Percentiles rank a stretch among this genome's conserved stretches.
These are phyloP conservation scores for Chalciporus piperatus DNA, from an alignment of 768 basidiomycete genomes.

Conservation along the genomic window DNA sequence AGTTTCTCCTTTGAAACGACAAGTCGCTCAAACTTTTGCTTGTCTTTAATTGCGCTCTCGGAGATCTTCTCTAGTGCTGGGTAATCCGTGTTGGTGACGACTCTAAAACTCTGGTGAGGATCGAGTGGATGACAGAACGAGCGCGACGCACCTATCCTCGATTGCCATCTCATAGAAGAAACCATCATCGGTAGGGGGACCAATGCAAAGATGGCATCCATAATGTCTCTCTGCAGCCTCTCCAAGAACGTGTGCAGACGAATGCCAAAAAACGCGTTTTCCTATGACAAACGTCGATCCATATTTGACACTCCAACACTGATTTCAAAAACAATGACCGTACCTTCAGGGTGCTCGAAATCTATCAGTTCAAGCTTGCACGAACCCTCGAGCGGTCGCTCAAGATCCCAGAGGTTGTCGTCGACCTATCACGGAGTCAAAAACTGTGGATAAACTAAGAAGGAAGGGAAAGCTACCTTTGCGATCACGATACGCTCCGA, in stretches of 20 bases:
- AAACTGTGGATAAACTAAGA: not conserved
- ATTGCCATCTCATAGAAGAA: slow-evolving; percentile 99
- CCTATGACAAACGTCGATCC: slow-evolving; percentile 40
- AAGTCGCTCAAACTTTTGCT: slow-evolving; percentile 94
- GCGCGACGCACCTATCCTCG: slow-evolving; percentile 55
- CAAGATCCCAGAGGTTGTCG: slow-evolving; percentile 88
- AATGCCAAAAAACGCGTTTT: slow-evolving; percentile 99
- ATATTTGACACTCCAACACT: not conserved
- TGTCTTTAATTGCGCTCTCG: slow-evolving; percentile 89
- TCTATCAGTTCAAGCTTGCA: slow-evolving; percentile 82
- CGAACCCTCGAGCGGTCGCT: slow-evolving; percentile 86
- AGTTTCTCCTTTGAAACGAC: slow-evolving; percentile 93
- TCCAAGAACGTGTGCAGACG: slow-evolving; percentile 96
- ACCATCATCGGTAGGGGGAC: slow-evolving; percentile 95
- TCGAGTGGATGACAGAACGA: not conserved
- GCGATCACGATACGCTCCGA: slow-evolving; percentile 91
- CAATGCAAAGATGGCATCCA: slow-evolving; percentile 94
- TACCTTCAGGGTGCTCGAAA: slow-evolving; percentile 90
- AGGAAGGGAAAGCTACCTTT: slow-evolving; percentile 49
- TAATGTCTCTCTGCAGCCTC: slow-evolving; percentile 96
- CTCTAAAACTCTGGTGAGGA: slow-evolving; percentile 39
- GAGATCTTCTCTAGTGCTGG: slow-evolving; percentile 84
- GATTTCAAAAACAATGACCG: not conserved
- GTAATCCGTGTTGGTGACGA: slow-evolving; percentile 81
- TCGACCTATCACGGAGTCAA: slow-evolving; percentile 57